A percentile compares a stretch with the other conserved stretches of the same genome.
Evolutionary conservation across 2,329 filamentous ascomycete species (phyloP).

Genomic region (Aureobasidium sp.): DNA sequence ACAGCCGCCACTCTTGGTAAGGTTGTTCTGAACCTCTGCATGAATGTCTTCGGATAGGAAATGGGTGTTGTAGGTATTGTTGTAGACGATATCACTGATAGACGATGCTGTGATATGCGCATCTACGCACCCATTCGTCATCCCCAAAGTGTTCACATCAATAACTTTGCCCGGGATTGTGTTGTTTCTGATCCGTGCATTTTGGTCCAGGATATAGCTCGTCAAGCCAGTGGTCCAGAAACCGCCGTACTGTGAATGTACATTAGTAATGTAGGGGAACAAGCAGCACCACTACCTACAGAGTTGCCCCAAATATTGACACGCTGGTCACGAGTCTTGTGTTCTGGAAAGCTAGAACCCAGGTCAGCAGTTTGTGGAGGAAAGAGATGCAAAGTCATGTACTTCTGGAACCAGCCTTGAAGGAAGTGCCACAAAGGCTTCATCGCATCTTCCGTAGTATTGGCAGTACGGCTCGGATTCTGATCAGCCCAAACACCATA

Average conservation of each 20-base stretch:
- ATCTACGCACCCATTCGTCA: constrained; percentile 54
- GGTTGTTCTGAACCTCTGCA: not conserved
- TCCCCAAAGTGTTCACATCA: constrained; percentile 46
- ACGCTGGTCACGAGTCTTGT: not conserved
- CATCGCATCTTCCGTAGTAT: constrained; percentile 40
- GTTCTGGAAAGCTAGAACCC: not conserved
- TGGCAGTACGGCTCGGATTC: constrained; percentile 17
- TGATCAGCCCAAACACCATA: constrained; percentile 22
- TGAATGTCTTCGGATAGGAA: constrained; percentile 15
- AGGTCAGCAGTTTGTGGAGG: not conserved
- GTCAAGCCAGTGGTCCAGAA: constrained; percentile 60
- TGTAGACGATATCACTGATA: constrained; percentile 27
- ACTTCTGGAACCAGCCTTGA: constrained; percentile 39
- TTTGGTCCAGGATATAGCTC: constrained; percentile 50
- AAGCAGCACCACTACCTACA: not conserved
- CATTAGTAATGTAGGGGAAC: not conserved
- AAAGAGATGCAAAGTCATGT: not conserved
- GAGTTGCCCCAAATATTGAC: not conserved
- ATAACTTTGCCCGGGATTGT: constrained; percentile 31
- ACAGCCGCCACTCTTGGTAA: not conserved
- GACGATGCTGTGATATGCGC: constrained; percentile 35
- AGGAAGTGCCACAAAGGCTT: constrained; percentile 48
- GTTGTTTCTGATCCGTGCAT: constrained; percentile 44
- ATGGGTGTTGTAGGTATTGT: constrained; percentile 32
- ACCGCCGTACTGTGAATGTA: constrained; percentile 35